A percentile compares a stretch with the other conserved stretches of the same genome.
phyloP scores from a whole-genome alignment of 1,139 yeast species.

The Zygotorulaspora mrakii region DNA sequence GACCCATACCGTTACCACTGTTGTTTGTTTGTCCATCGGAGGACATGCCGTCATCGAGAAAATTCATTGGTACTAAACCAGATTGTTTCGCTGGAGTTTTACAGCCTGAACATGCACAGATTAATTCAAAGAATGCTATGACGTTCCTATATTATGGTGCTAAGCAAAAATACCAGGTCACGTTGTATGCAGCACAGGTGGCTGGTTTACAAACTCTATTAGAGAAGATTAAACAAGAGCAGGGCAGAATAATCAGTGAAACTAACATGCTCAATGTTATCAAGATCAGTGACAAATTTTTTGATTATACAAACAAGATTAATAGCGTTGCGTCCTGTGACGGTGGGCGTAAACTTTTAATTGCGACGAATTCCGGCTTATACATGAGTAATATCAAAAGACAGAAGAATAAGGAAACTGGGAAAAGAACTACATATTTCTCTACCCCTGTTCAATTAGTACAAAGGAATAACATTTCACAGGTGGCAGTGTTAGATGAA shows the following conservation, averaged over 20 bases:
- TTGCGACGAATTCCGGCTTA: conserved; percentile 90
- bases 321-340: conserved; percentile 93
- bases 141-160: conserved; percentile 52
- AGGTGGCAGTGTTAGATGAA: conserved; percentile 88
- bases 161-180: conserved; percentile 62
- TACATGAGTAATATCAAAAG: conserved; percentile 63
- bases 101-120: conserved; percentile 27
- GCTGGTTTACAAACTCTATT: conserved; percentile 77
- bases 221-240: conserved; percentile 77
- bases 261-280: conserved; percentile 79
- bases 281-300: conserved; percentile 69
- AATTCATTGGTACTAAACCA: conserved; percentile 38
- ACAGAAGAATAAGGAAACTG: conserved; percentile 39
- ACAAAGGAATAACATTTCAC: conserved; percentile 73
- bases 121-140: conserved; percentile 38
- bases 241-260: conserved; percentile 62
- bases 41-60: conserved; percentile 64
- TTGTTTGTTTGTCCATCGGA: conserved; percentile 73
- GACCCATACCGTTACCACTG: conserved; percentile 88
- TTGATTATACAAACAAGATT: conserved; percentile 68
- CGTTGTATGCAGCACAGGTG: conserved; percentile 59
- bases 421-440: conserved; percentile 49
- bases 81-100: conserved; percentile 44
- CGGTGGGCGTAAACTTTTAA: conserved; percentile 85
- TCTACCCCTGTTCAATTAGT: conserved; percentile 77